Evolutionary conservation across 371 early-diverging fungal species (phyloP).

Genomic region (Batrachochytrium dendrobatidis): DNA sequence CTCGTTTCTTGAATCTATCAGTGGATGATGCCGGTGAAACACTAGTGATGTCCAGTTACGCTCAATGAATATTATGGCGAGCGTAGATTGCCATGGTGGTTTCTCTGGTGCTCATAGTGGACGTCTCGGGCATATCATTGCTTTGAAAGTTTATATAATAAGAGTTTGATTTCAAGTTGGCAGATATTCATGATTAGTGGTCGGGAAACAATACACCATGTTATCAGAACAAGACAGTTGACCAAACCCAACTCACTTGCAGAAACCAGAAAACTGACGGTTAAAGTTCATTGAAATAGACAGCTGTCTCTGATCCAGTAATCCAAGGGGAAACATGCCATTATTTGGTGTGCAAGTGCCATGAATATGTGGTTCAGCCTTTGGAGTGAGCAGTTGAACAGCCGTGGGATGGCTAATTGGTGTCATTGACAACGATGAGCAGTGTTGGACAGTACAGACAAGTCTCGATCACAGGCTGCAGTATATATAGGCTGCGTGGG

Average conservation of each 20-base stretch:
- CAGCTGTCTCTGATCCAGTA: conserved; percentile 1
- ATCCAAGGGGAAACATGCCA: conserved; percentile 10
- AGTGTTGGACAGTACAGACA: no score
- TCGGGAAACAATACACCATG: not conserved
- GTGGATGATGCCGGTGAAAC: not conserved
- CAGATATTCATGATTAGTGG: not conserved
- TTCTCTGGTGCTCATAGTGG: not conserved
- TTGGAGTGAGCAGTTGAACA: no score
- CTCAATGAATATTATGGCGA: conserved; percentile 8
- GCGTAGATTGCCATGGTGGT: conserved; percentile 12
- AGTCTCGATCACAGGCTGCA: no score
- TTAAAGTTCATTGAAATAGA: conserved; percentile 6
- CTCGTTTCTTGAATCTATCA: not conserved
- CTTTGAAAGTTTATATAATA: no score
- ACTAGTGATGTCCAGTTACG: not conserved
- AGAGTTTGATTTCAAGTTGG: no score
- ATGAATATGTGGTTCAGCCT: no score
- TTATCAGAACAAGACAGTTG: not conserved
- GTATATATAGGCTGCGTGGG: no score
- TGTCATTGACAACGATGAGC: no score
- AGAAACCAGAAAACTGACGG: not conserved
- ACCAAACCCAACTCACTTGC: conserved; percentile 1
- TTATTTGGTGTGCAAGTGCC: not conserved
- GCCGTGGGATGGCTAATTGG: no score
- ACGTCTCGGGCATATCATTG: not conserved